Conservation (phyloP, 768 basidiomycete species). For the Coprinopsis marcescibilis region DNA sequence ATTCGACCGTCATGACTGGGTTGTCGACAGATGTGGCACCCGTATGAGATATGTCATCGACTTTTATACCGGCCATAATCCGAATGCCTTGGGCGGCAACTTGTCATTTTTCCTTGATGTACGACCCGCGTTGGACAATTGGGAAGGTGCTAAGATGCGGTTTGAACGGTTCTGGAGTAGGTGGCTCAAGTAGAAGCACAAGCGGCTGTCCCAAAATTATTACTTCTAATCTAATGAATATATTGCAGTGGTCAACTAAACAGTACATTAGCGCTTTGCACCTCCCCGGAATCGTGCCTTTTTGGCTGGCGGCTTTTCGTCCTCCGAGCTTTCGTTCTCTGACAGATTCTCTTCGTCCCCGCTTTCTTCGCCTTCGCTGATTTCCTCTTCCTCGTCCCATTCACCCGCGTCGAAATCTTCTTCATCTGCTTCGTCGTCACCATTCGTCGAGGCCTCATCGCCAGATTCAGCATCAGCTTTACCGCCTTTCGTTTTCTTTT, state of each 20-base stretch:
- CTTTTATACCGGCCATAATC: conserved; percentile 83
- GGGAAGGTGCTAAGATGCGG: conserved; percentile 91
- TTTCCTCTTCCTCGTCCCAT: conserved; percentile 58
- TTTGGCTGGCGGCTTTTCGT: conserved; percentile 44
- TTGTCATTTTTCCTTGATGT: conserved; percentile 92
- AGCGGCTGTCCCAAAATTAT: not conserved
- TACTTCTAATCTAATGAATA: conserved; percentile 3
- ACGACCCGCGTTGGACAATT: conserved; percentile 88
- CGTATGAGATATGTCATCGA: conserved; percentile 94
- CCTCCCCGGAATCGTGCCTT: conserved; percentile 47
- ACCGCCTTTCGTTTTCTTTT: conserved; percentile 51
- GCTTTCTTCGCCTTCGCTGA: conserved; percentile 48
- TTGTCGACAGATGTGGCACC: conserved; percentile 88
- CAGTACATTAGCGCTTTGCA: conserved; percentile 23
- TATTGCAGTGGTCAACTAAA: conserved; percentile 3
- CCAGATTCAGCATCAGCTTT: conserved; percentile 27
- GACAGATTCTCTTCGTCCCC: conserved; percentile 33
- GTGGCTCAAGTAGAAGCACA: conserved; percentile 19
- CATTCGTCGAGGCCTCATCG: conserved; percentile 30
- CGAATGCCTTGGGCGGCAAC: conserved; percentile 39
- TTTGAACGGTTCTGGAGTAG: conserved; percentile 46
- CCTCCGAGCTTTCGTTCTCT: conserved; percentile 43
- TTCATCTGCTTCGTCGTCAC: conserved; percentile 37
- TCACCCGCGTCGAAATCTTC: conserved; percentile 26
- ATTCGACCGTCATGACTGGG: conserved; percentile 97